Base-by-base conservation (phyloP, 2,329 filamentous ascomycete genomes). In the Blastomyces parvus region DNA sequence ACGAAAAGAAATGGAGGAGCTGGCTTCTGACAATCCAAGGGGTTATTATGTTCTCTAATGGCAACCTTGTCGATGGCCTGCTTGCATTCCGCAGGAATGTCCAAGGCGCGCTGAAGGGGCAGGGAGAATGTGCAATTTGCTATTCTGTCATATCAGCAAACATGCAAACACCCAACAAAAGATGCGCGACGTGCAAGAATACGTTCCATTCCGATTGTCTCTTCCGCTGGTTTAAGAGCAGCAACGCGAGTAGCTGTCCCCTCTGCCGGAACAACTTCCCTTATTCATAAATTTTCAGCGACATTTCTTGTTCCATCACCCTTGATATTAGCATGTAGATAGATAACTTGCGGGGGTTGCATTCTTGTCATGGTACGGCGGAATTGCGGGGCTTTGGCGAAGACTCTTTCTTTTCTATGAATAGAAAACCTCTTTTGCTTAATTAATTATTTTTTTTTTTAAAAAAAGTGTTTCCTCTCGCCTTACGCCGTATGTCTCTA, bases 211-310 rank as follows among this genome's bases (percentile, higher is more conserved):
- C 88, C 0, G 84, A 85, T 2, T 99, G 94, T 78, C 77, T 99
- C 77, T 96, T 91, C 80, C 92, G 93, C 77, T 99, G 94, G 94
- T 97, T 99, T 81, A 89, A 90, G 81, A 93, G 84, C 70, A 96
- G 91, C 74, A 95, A 90, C 75, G 88, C 90, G 71, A 94, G 89
- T 71, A 93, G 88, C 59, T 99, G 94, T 76, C 94, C 94, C 58
- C 80, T 99, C 67, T 99, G 94, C 77, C 83, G 94, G 70, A 96
- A 95, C 74, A 87, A 89, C 27, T 97, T 97, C 74, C 83, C 83
- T 67, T 86, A 85, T 75, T 81, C 79, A 67, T 82, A 68, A 74
- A 36, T 22, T 65, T 70, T 56, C 25, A 38, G 46, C 46, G 25
- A 33, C 17, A 27, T 61, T 19, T 55, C 14, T 61, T 7, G 22